Base-by-base conservation (phyloP, 1,284 basidiomycete species). In the Pyrrhoderma lamaoense region DNA sequence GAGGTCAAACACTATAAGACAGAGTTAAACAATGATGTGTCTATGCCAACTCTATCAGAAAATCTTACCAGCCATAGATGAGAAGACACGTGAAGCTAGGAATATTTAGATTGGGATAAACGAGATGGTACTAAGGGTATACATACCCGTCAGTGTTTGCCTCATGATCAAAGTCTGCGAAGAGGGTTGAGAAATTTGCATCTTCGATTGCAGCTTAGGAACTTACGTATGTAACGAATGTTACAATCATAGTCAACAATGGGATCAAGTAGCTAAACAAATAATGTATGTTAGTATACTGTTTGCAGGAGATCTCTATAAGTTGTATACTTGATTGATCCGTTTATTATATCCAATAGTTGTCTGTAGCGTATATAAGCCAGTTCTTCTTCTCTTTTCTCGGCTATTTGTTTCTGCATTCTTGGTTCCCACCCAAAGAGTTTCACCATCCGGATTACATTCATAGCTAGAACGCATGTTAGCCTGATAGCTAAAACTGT, bases 381-480 rank as follows among this genome's bases (percentile, higher is more conserved):
- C 23, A 75, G 59, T 59, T 75, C 72, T 9, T 61, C 65, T 44
- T 72, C 70, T 39, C 73, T 63, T 59, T 75, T 76, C 50, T 69
- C 70, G 13, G 70, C 66, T 37, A 83, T 68, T 46, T 72, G 68
- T 19, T 69, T 64, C 51, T 75, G 70, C 64, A 80, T 74, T 57
- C 76, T 73, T 16, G 65, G 65, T 60, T 82, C 80, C 81, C 81
- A 83, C 8, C 77, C 83, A 57, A 87, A 86, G 57, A 86, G 73
- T 65, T 86, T 85, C 64, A 82, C 68, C 72, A 82, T 81, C 22
- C 80, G 67, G n/a, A 79, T 56, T 5, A 77, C 67, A 56, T 66
- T 67, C 67, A 72, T 65, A 31, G 62, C 69, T 65, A 45, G 3
- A 18, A 16, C 27, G 44, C 54, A 38, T 42, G 34, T 47, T 3